Evolutionary conservation across 2,329 filamentous ascomycete species (phyloP).

Genomic region (Neobulgaria alba): DNA sequence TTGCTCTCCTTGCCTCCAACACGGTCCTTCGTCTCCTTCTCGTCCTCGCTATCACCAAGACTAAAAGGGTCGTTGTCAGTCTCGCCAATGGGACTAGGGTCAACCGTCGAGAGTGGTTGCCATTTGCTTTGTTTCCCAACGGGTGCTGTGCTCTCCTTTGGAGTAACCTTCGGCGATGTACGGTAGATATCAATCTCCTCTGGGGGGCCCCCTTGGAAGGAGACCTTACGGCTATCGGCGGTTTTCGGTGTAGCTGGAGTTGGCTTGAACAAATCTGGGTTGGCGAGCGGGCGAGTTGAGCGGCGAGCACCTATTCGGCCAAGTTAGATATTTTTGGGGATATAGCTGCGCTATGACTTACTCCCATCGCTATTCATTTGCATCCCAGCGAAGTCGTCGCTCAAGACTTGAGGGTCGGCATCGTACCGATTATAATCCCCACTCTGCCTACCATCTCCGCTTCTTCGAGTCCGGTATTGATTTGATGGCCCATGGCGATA

Average conservation of each 20-base stretch:
- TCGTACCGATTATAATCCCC: conserved; percentile 90
- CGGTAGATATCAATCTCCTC: conserved; percentile 80
- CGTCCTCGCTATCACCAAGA: conserved; percentile 89
- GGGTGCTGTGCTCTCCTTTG: conserved; percentile 41
- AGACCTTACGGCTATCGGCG: conserved; percentile 41
- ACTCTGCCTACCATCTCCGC: conserved; percentile 62
- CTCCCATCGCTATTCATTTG: conserved; percentile 54
- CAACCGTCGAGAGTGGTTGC: conserved; percentile 83
- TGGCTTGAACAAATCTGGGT: conserved; percentile 74
- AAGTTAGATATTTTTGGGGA: conserved; percentile 18
- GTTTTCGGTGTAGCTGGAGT: conserved; percentile 36
- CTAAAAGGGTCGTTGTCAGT: conserved; percentile 93
- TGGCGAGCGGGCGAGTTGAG: conserved; percentile 59
- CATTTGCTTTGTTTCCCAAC: conserved; percentile 79
- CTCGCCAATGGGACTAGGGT: conserved; percentile 76
- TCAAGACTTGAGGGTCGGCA: conserved; percentile 81
- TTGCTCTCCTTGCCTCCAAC: conserved; percentile 43
- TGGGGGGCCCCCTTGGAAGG: conserved; percentile 45
- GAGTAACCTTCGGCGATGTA: conserved; percentile 46
- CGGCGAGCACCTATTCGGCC: conserved; percentile 42
- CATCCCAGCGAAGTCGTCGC: conserved; percentile 77
- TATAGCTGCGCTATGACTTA: conserved; percentile 32
- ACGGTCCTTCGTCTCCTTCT: conserved; percentile 63
- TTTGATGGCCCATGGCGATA: conserved; percentile 30
- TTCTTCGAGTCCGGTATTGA: conserved; percentile 39